Base-by-base conservation (phyloP, 2,329 filamentous ascomycete species). In the Bipolaris sorokiniana region DNA sequence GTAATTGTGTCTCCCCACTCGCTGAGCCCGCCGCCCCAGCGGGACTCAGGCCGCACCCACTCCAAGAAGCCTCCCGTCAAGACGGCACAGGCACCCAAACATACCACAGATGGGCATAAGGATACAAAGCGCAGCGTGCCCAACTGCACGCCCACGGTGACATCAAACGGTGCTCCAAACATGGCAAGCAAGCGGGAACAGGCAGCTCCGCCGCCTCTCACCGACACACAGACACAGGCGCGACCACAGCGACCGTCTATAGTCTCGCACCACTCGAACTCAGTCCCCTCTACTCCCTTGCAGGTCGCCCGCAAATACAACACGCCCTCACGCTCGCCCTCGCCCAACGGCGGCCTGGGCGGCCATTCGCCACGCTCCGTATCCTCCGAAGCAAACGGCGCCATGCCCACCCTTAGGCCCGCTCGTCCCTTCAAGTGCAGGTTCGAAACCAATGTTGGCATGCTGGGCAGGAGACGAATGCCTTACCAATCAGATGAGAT, bases 271-370 rank as follows among this genome's bases (percentile, higher is more conserved):
- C 86, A 96, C 73, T 96, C 94, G 22, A 96, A 85, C 74, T 98
- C 94, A 7, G 91, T 97, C 47, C 94, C 94, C 1, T 96, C 94
- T 1, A 98, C 94, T 3, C 95, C 94, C 7, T 91, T 94, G 71
- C 93, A 97, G 75, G 90, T 91, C 77, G 87, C 92, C 64, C 88
- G 92, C 57, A 89, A 93, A 69, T 90, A 95, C 70, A 90, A 90
- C 73, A 95, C 92, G 46, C 86, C 84, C 70, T 88, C 88, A 37
- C 86, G 86, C 70, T 88, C 88, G 31, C 93, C 92, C 9, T 97
- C 93, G 15, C 93, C 94, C 36, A 90, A 86, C 66, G 87, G 81
- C 52, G 80, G 88, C 50, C 83, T 86, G 47, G 87, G 86, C 63
- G 91, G 88, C 76, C 91, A 93, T 66, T 97, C 94, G 13, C 95